Percentiles rank a stretch among this genome's conserved stretches.
Evolutionary conservation across 192 early-diverging fungal genomes (phyloP).

Genomic region (Coemansia sp.): DNA sequence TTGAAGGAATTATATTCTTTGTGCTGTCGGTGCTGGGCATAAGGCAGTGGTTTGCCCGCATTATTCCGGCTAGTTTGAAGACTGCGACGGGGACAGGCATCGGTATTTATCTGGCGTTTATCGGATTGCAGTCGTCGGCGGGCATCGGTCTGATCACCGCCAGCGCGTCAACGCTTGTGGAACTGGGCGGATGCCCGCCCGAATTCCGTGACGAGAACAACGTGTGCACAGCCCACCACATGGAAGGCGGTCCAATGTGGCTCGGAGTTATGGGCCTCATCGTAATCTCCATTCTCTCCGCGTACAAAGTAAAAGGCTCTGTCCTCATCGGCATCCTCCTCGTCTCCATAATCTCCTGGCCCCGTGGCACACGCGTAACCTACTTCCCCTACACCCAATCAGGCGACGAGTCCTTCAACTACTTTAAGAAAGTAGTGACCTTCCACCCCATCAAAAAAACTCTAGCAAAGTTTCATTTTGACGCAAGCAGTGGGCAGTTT

Average conservation of each 20-base stretch:
- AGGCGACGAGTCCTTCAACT: constrained; percentile 66
- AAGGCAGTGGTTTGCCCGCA: constrained; percentile 76
- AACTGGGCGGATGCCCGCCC: constrained; percentile 66
- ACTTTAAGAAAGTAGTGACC: constrained; percentile 68
- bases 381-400: constrained; percentile 70
- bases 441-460: constrained; percentile 65
- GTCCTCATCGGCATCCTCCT: constrained; percentile 72
- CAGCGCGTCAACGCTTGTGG: constrained; percentile 65
- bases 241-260: constrained; percentile 66
- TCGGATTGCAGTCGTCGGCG: constrained; percentile 75
- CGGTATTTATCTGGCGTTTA: constrained; percentile 75
- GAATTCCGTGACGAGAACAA: constrained; percentile 60
- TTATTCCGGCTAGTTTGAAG: constrained; percentile 71
- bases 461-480: constrained; percentile 64
- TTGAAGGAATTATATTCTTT: constrained; percentile 81
- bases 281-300: constrained; percentile 63
- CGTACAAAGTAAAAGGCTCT: constrained; percentile 68
- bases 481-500: constrained; percentile 58
- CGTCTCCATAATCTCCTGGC: constrained; percentile 72
- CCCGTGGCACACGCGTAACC: constrained; percentile 63
- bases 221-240: constrained; percentile 58
- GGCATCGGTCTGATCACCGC: constrained; percentile 75
- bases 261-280: constrained; percentile 73
- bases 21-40: constrained; percentile 71
- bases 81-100: constrained; percentile 75